Evolutionary conservation across 2,329 filamentous ascomycete genomes (phyloP), one percentile per base, ranked within the genome.

Genomic region (Thielaviopsis populi): DNA sequence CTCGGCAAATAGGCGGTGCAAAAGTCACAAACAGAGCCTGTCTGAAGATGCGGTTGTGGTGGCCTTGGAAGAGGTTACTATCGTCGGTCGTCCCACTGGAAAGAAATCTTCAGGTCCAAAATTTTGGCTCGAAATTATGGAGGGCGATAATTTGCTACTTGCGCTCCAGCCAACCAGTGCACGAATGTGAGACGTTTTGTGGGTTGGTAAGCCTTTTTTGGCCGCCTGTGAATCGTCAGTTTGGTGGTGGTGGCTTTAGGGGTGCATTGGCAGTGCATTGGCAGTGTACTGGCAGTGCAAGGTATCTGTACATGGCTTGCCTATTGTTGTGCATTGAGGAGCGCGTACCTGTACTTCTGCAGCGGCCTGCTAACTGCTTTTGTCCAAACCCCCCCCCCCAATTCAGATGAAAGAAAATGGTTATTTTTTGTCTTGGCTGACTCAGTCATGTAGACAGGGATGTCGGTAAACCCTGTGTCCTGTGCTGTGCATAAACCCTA

Each of bases 131-230:
- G 24, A 37, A 46, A 46, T 46, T 46, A 46, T 46, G 42, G 42
- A 46, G 53, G 27, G n/a, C 53, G 53, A 56, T 56, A 56, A 56
- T 56, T 56, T 56, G n/a, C 30, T 30, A 17, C 15, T 37, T 56
- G 53, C 27, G 53, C 53, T 37, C 30, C 53, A 56, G 53, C 53
- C 53, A 56, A 56, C 53, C 53, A 56, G 30, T 33, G 15, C 11
- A 19, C 53, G 30, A 48, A 48, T 61, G 37, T 24, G 27, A 60
- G 42, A 13, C 46, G 43, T 65, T 65, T 61, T 66, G 59, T 64
- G 58, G 63, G 64, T 56, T 68, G 69, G 73, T 75, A 73, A 75
- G 73, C 73, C 72, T 71, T 73, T 74, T 75, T 74, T 73, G 71
- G 67, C 65, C 70, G 65, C 61, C 69, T 72, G 69, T 75, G 73